Evolutionary conservation across 176 grass and related monocot species (phyloP).

Genomic region (Ananas comosus): DNA sequence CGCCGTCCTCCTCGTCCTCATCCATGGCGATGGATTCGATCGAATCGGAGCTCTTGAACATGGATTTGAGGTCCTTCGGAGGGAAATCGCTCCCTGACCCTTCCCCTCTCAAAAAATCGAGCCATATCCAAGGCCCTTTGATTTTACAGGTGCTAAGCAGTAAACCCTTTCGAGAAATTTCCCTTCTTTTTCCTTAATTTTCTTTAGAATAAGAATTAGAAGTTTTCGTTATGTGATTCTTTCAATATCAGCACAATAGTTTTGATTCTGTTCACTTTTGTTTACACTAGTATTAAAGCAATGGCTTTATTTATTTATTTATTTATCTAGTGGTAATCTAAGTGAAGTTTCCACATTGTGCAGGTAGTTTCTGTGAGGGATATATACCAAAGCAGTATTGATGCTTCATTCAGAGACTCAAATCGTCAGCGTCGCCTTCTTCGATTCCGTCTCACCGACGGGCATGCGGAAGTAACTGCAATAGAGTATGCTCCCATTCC

Average conservation of each 20-base stretch:
- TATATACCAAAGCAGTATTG: conserved; percentile 62
- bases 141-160: conserved; percentile 44
- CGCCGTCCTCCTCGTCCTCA: neutral
- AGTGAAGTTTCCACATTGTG: neutral
- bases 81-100: conserved; percentile 49
- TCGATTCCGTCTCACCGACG: conserved; percentile 64
- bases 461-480: conserved; percentile 48
- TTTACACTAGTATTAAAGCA: neutral
- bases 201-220: neutral
- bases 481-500: conserved; percentile 63
- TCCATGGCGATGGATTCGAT: conserved; percentile 36
- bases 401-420: conserved; percentile 54
- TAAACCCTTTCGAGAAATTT: too few species aligned
- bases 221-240: neutral
- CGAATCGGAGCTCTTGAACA: conserved; percentile 55
- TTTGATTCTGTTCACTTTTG: neutral
- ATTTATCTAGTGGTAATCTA: neutral
- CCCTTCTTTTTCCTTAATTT: neutral
- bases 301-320: neutral
- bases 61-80: conserved; percentile 55
- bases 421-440: conserved; percentile 39
- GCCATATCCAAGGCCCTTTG: conserved; percentile 54
- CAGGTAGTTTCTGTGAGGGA: conserved; percentile 76
- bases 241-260: neutral
- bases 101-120: conserved; percentile 28